phyloP scores from a whole-genome alignment of 352 stramenopile genomes.

The Pythium pectinolyticum region DNA sequence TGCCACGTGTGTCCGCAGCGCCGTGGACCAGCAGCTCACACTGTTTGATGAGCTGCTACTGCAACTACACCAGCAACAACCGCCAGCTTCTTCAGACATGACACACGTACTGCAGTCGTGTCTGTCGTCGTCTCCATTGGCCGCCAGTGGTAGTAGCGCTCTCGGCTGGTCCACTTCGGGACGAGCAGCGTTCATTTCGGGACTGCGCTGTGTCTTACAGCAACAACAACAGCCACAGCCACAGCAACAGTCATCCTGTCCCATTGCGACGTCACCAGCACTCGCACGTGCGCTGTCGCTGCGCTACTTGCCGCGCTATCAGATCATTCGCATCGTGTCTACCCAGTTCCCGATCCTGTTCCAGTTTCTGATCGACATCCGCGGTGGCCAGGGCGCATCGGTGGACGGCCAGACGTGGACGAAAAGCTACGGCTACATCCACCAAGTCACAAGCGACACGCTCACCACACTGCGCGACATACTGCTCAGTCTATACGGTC shows the following conservation, averaged over 20 bases:
- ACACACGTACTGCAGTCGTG: slow-evolving; percentile 1
- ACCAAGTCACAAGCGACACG: background rate
- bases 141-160: too few species aligned
- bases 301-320: slow-evolving; percentile 13
- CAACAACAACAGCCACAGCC: too few species aligned
- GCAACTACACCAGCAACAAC: too few species aligned
- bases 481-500: slow-evolving; percentile 18
- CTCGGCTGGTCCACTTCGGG: slow-evolving; percentile 14
- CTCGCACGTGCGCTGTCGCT: background rate
- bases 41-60: slow-evolving; percentile 8
- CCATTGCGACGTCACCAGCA: background rate
- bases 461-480: background rate
- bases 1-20: slow-evolving; percentile 7
- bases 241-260: background rate
- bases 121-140: slow-evolving; percentile 6
- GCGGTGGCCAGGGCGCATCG: slow-evolving; percentile 3
- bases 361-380: slow-evolving; percentile 17
- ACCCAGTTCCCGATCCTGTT: slow-evolving; percentile 13
- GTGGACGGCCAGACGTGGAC: background rate
- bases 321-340: background rate
- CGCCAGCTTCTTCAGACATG: background rate
- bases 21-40: background rate
- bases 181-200: slow-evolving; percentile 6
- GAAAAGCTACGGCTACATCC: background rate
- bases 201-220: slow-evolving; percentile 7